A percentile compares a stretch with the other conserved stretches of the same genome.
Evolutionary conservation across 1,139 yeast species (phyloP).

Genomic region (Hemisphaericaspora subhashii): DNA sequence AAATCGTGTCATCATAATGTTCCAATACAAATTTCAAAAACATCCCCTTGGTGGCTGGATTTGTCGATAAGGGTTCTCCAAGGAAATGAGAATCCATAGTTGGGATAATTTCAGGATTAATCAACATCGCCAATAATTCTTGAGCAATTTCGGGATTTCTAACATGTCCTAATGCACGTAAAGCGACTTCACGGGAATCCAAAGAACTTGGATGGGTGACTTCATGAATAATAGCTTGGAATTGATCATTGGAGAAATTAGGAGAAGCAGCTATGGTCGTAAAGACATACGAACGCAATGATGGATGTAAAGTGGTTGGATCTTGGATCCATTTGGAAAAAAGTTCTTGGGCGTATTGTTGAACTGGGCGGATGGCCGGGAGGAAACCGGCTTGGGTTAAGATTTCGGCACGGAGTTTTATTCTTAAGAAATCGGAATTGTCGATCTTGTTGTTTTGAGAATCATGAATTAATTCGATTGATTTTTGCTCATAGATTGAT

Average conservation of each 20-base stretch:
- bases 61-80: slow-evolving; percentile 51
- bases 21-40: slow-evolving; percentile 59
- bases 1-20: slow-evolving; percentile 50
- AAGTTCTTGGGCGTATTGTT: slow-evolving; percentile 42
- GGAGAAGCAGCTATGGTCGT: slow-evolving; percentile 48
- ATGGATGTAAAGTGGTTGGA: slow-evolving; percentile 33
- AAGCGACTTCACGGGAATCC: slow-evolving; percentile 67
- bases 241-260: slow-evolving; percentile 40
- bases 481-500: slow-evolving; percentile 42
- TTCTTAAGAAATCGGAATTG: slow-evolving; percentile 43
- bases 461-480: slow-evolving; percentile 30
- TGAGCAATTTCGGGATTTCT: slow-evolving; percentile 35
- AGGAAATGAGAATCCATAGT: slow-evolving; percentile 71
- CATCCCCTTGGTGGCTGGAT: slow-evolving; percentile 45
- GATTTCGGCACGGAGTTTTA: slow-evolving; percentile 52
- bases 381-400: slow-evolving; percentile 53
- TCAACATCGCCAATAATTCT: slow-evolving; percentile 38
- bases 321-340: slow-evolving; percentile 44
- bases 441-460: slow-evolving; percentile 34
- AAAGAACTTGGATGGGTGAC: slow-evolving; percentile 57
- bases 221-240: slow-evolving; percentile 49
- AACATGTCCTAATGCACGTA: slow-evolving; percentile 61
- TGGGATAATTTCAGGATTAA: slow-evolving; percentile 49
- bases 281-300: slow-evolving; percentile 55
- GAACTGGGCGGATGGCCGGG: slow-evolving; percentile 47